Base-by-base conservation (phyloP, 2,329 filamentous ascomycete genomes). In the Fonsecaea monophora region DNA sequence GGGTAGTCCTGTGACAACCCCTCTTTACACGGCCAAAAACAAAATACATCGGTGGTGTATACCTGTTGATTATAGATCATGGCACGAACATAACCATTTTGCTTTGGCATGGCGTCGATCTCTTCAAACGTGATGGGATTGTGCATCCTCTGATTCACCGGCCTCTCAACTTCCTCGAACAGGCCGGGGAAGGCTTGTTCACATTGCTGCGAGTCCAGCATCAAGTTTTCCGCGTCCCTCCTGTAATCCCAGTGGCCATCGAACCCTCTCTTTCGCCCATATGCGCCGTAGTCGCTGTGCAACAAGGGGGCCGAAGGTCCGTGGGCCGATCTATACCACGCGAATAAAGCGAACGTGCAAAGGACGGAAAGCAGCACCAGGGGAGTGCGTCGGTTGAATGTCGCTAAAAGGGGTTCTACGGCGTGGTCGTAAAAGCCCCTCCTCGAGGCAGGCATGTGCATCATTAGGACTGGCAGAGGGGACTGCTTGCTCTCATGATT, bases 41-140 rank as follows among this genome's bases (percentile, higher is more conserved):
- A 25, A 25, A 25, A 25, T 25, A 25, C 25, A 25, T 25, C 10
- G 48, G 48, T 53, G 35, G 18, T 55, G 18, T 21, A 73, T 73
- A 73, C 69, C 66, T 72, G 66, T 65, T 73, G 73, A 63, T 78
- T 73, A 68, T 75, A 77, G 40, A 80, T 77, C 75, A 79, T 75
- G 32, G 71, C 75, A n/a, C 75, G 73, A 57, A 80, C 68, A 40
- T 73, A 73, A 9, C 73, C 73, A 61, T 75, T 73, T 53, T 67
- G 64, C 53, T 61, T 65, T n/a, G 64, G 62, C 6, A 73, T 67
- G 3, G 62, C 40, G 55, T 75, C 73, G 12, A 73, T 54, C 59
- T 71, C 70, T 48, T 67, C 68, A 40, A 70, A 56, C 2, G 70
- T 72, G 53, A 74, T 72, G 32, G 59, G 67, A n/a, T 65, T 69